phyloP scores from a whole-genome alignment of 2,329 filamentous ascomycete species.

The Neurospora crassa region DNA sequence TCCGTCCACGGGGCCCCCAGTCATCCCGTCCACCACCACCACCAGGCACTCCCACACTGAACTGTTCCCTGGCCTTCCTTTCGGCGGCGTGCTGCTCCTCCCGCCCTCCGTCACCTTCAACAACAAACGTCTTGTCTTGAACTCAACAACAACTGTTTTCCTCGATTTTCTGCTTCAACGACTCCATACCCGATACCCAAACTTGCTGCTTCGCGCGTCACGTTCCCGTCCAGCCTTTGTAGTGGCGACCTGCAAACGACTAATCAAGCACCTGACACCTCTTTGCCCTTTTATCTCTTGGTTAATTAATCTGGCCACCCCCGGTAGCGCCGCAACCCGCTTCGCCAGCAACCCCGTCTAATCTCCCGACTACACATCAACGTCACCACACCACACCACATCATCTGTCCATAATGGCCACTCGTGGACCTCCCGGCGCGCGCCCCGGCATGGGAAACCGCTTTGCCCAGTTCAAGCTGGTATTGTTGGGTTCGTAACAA shows the following conservation, averaged over 20 bases:
- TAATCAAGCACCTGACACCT: not conserved
- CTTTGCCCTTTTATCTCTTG: not conserved
- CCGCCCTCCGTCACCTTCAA: slow-evolving; percentile 1
- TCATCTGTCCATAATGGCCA: slow-evolving; percentile 57
- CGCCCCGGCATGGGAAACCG: slow-evolving; percentile 60
- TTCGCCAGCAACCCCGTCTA: slow-evolving; percentile 7
- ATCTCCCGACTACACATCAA: slow-evolving; percentile 2
- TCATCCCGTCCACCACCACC: not conserved
- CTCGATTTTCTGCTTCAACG: slow-evolving; percentile 6
- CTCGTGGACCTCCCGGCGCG: slow-evolving; percentile 57
- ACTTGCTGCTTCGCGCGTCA: not conserved
- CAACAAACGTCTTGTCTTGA: not conserved
- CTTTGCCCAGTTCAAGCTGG: slow-evolving; percentile 98
- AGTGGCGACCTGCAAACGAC: slow-evolving; percentile 3
- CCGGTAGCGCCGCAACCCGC: slow-evolving; percentile 1
- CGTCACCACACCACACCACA: slow-evolving; percentile 16
- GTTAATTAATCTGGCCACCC: not conserved
- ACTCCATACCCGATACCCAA: slow-evolving; percentile 8
- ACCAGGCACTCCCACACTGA: not conserved
- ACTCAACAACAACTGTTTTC: not conserved
- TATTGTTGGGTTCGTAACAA: slow-evolving; percentile 69
- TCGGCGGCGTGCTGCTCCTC: not conserved
- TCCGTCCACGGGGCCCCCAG: not conserved
- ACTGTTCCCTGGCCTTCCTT: not conserved
- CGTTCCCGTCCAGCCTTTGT: slow-evolving; percentile 1